Evolutionary conservation across 148 eudicot genomes (phyloP).

Genomic region (Chenopodium berlandieri): DNA sequence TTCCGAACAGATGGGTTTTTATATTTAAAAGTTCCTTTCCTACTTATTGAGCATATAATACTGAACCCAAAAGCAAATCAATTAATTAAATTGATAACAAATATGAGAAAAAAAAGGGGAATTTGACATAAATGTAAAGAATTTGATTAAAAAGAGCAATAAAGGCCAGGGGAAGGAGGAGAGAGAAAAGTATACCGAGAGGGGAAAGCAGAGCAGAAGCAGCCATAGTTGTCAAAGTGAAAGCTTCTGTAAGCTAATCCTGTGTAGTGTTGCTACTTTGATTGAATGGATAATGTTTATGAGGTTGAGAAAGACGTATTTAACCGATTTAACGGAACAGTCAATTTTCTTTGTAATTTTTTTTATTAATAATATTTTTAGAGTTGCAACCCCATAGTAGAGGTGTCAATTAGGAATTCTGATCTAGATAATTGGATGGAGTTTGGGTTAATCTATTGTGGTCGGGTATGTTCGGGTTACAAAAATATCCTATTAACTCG

Average conservation of each 20-base stretch:
- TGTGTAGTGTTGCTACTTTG: not conserved
- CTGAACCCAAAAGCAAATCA: no score
- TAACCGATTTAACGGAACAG: not conserved
- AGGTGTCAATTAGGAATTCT: no score
- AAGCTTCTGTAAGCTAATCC: slow-evolving; percentile 1
- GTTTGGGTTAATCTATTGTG: no score
- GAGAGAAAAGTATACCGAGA: slow-evolving; percentile 29
- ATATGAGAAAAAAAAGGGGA: not conserved
- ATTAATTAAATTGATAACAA: not conserved
- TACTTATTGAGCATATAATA: no score
- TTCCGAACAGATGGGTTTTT: not conserved
- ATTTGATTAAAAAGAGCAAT: no score
- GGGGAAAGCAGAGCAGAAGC: slow-evolving; percentile 39
- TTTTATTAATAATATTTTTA: no score
- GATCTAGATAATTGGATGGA: no score
- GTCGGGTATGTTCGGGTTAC: no score
- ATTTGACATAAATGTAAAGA: no score
- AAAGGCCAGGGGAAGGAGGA: not conserved
- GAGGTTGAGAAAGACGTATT: slow-evolving; percentile 3
- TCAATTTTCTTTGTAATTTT: no score
- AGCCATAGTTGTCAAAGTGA: slow-evolving; percentile 30
- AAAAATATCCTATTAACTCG: no score
- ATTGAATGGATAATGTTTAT: slow-evolving; percentile 1
- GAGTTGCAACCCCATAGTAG: no score
- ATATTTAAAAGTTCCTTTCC: not conserved